Evolutionary conservation across 2,329 filamentous ascomycete species (phyloP).

Genomic region (Cladosporium sp.): DNA sequence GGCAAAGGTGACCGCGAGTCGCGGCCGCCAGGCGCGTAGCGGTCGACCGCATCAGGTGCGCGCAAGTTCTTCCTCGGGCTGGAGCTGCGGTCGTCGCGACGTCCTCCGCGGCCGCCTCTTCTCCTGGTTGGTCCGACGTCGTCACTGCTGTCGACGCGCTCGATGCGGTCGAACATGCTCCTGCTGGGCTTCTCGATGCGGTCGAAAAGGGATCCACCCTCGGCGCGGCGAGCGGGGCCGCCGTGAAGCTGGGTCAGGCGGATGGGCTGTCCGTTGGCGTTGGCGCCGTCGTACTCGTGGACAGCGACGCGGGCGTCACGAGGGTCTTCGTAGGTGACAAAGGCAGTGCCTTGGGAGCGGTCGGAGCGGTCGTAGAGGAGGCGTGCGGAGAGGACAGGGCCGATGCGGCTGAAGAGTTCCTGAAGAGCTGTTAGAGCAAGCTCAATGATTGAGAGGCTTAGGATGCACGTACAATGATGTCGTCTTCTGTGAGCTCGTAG

Average conservation of each 20-base stretch:
- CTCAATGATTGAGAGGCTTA: neutral
- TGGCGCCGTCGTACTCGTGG: slow-evolving; percentile 79
- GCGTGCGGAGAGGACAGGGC: slow-evolving; percentile 63
- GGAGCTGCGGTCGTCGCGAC: slow-evolving; percentile 35
- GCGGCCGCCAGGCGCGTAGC: slow-evolving; percentile 65
- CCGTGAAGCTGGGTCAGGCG: slow-evolving; percentile 63
- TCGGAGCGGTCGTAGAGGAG: slow-evolving; percentile 84
- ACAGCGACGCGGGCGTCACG: slow-evolving; percentile 72
- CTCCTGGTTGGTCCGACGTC: slow-evolving; percentile 9
- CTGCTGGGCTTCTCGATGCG: slow-evolving; percentile 48
- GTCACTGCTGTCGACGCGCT: slow-evolving; percentile 38
- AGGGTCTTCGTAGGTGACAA: slow-evolving; percentile 70
- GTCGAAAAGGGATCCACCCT: slow-evolving; percentile 38
- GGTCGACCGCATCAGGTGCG: slow-evolving; percentile 66
- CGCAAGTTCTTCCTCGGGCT: slow-evolving; percentile 51
- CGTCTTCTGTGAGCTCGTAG: slow-evolving; percentile 82
- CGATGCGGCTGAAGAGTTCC: slow-evolving; percentile 79
- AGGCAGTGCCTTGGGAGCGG: slow-evolving; percentile 80
- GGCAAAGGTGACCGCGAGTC: slow-evolving; percentile 47
- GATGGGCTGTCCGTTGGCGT: slow-evolving; percentile 80
- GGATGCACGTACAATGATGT: slow-evolving; percentile 63
- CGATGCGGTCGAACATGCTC: slow-evolving; percentile 64
- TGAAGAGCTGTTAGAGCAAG: slow-evolving; percentile 33
- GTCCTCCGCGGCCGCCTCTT: slow-evolving; percentile 19
- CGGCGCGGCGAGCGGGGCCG: slow-evolving; percentile 35